Evolutionary conservation across 2,329 filamentous ascomycete genomes (phyloP).

Genomic region (Orbilia oligospora): DNA sequence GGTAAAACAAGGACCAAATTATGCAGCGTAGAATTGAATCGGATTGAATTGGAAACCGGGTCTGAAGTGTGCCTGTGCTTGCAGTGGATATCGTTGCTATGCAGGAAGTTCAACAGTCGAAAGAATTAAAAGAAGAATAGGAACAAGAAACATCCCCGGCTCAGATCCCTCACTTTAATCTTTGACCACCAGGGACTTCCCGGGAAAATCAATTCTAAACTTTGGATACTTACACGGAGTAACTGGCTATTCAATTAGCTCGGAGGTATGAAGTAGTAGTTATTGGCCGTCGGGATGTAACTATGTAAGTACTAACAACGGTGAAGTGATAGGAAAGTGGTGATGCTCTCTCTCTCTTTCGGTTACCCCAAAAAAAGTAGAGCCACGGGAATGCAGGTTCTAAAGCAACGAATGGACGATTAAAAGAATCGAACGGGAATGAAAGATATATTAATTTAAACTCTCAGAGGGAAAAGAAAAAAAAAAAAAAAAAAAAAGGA

Average conservation of each 20-base stretch:
- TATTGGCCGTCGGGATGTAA: background rate
- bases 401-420: background rate
- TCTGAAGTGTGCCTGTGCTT: background rate
- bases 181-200: background rate
- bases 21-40: background rate
- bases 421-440: background rate
- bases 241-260: background rate
- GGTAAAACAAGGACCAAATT: background rate
- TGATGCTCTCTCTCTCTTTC: background rate
- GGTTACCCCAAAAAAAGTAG: background rate
- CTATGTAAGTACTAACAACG: too few species aligned
- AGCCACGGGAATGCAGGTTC: conserved; percentile 3
- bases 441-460: conserved; percentile 25
- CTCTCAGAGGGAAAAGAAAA: background rate
- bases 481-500: background rate
- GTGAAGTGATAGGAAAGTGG: background rate
- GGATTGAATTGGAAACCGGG: background rate
- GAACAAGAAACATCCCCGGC: background rate
- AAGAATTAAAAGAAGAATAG: background rate
- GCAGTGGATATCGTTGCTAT: background rate
- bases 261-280: background rate
- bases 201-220: conserved; percentile 1
- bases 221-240: background rate
- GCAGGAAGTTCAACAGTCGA: background rate
- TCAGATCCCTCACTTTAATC: background rate